Evolutionary conservation across 768 basidiomycete species (phyloP).

Genomic region (Suillus paluster): DNA sequence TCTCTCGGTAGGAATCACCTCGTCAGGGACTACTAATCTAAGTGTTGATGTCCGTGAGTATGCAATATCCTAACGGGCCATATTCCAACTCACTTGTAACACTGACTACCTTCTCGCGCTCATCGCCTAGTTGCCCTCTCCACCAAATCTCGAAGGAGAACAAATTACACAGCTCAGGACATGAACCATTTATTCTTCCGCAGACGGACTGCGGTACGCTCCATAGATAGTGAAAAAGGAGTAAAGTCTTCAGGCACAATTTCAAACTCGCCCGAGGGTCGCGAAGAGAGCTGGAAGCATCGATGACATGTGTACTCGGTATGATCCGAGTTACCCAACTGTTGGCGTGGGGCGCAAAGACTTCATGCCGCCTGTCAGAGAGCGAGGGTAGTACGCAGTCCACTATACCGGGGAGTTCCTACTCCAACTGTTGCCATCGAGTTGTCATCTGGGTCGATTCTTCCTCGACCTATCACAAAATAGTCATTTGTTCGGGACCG

Average conservation of each 20-base stretch:
- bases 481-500: background rate
- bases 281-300: background rate
- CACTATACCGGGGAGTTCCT: too few relatives aligned
- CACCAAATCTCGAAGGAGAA: background rate
- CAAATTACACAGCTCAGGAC: background rate
- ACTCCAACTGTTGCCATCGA: background rate
- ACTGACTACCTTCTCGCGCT: background rate
- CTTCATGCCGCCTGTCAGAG: too few relatives aligned
- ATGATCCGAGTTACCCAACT: background rate
- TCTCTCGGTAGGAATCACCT: too few relatives aligned
- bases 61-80: background rate
- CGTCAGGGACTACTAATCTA: background rate
- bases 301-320: background rate
- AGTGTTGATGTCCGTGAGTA: background rate
- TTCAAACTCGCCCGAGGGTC: background rate
- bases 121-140: background rate
- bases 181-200: background rate
- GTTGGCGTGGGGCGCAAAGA: background rate
- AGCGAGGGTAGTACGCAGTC: too few relatives aligned
- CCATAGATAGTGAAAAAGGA: background rate
- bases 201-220: background rate
- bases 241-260: background rate
- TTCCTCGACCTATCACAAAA: background rate
- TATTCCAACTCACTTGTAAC: background rate
- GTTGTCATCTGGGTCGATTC: background rate